Evolutionary conservation across 345 rosid genomes (phyloP), one percentile per base, ranked within the genome.

Genomic region (Sisymbrium altissimum): DNA sequence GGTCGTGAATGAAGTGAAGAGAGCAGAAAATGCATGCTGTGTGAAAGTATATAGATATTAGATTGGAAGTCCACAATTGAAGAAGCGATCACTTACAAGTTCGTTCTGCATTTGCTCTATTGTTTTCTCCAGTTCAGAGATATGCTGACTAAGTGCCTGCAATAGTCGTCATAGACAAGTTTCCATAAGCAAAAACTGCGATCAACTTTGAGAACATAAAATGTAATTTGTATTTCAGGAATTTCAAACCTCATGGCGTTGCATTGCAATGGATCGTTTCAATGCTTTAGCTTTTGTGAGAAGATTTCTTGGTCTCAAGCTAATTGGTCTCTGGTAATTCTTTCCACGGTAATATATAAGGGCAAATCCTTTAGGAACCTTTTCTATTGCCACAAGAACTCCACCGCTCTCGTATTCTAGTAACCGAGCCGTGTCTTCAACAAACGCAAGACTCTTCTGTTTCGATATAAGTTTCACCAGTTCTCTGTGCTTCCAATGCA

Each of bases 401-500:
- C 99, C 99, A 74, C 97, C 97, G 65, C 99, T 95, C 82, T 95
- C 99, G 30, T 77, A 92, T 75, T 95, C 99, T 80, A 95, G 79
- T 72, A 95, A 76, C 81, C 93, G 83, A 72, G 97, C 96, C 1
- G 97, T 86, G 77, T 92, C 99, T 82, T 95, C 97, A 75, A 92
- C 97, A 80, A 89, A 92, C 60, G 92, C 84, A 73, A 86, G 91
- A 11, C 85, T 88, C 87, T 95, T 95, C 79, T 92, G 99, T 73
- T 92, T 92, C 56, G 88, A 77, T 80, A 95, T 89, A 68, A 95
- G 92, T 83, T 95, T 95, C 88, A 92, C 99, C 61, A 95, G 84
- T 81, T 95, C 99, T 72, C 97, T 87, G 82, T 95, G 88, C 84
- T 95, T 95, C 99, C 99, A 95, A 63, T 95, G 99, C 84, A 95